A percentile compares a stretch with the other conserved stretches of the same genome.
These are phyloP conservation scores for Kodamaea laetipori DNA, from an alignment of 805 yeast species.

Conservation along the genomic window DNA sequence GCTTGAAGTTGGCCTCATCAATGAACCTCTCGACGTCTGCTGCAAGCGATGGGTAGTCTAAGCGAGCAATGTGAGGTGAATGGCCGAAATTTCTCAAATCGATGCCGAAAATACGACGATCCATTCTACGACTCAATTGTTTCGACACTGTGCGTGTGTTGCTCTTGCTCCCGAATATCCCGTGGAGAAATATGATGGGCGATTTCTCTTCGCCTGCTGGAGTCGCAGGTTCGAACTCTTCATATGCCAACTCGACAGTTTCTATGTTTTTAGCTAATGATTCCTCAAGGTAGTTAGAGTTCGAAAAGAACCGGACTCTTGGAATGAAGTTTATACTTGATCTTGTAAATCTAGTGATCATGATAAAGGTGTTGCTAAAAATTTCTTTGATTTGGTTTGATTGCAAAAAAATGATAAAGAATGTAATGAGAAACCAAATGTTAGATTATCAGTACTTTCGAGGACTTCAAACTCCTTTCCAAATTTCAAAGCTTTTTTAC, in stretches of 20 bases:
- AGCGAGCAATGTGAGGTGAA: constrained; percentile 74
- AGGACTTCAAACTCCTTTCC: no score
- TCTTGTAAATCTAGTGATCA: no score
- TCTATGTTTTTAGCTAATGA: constrained; percentile 28
- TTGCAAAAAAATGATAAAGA: background rate
- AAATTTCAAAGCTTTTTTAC: background rate
- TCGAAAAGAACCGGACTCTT: constrained; percentile 2
- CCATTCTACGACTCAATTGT: constrained; percentile 47
- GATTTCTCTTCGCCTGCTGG: constrained; percentile 32
- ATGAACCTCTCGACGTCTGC: constrained; percentile 83
- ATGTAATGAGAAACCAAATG: no score
- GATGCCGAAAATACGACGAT: constrained; percentile 63
- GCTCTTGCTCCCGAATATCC: constrained; percentile 81
- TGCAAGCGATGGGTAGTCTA: constrained; percentile 80
- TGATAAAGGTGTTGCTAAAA: background rate
- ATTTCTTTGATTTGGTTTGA: background rate
- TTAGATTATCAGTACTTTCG: no score
- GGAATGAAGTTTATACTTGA: background rate
- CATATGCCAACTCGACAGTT: constrained; percentile 58
- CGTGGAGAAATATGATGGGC: constrained; percentile 83
- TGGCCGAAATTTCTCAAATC: constrained; percentile 91
- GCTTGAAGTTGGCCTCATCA: constrained; percentile 37
- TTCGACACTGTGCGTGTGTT: constrained; percentile 82
- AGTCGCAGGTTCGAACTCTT: constrained; percentile 28
- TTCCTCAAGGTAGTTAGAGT: constrained; percentile 29